phyloP scores from a whole-genome alignment of 2,329 filamentous ascomycete genomes.

The Venturia pyrina region DNA sequence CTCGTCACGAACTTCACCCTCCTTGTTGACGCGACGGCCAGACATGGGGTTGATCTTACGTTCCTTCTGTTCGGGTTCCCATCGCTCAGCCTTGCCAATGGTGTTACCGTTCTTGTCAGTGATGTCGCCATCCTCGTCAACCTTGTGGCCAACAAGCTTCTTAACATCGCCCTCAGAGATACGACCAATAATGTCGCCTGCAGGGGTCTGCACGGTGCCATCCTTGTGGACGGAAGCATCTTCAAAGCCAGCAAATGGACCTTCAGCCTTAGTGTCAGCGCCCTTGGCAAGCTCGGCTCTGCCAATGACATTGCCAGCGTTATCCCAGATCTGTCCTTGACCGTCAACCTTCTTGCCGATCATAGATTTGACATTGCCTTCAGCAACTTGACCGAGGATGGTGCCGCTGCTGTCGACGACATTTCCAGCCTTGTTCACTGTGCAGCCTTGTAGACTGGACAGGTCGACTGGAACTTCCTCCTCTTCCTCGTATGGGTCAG shows the following conservation, averaged over 20 bases:
- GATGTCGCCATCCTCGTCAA: slow-evolving; percentile 43
- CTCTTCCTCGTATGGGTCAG: slow-evolving; percentile 44
- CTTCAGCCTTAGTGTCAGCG: slow-evolving; percentile 40
- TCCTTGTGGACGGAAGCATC: slow-evolving; percentile 47
- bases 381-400: slow-evolving; percentile 47
- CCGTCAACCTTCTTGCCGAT: slow-evolving; percentile 53
- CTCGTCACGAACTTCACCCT: slow-evolving; percentile 42
- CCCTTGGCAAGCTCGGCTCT: slow-evolving; percentile 47
- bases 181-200: slow-evolving; percentile 38
- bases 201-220: slow-evolving; percentile 40
- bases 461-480: slow-evolving; percentile 43
- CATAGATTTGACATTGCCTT: slow-evolving; percentile 46
- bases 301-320: slow-evolving; percentile 51
- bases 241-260: slow-evolving; percentile 51
- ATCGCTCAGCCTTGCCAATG: slow-evolving; percentile 43
- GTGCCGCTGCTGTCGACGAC: slow-evolving; percentile 50
- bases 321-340: slow-evolving; percentile 54
- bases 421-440: slow-evolving; percentile 54
- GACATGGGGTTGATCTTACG: slow-evolving; percentile 51
- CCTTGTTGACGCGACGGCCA: slow-evolving; percentile 42
- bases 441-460: slow-evolving; percentile 51
- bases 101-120: slow-evolving; percentile 44
- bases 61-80: slow-evolving; percentile 44
- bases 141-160: slow-evolving; percentile 40
- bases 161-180: slow-evolving; percentile 41